These are phyloP conservation scores for Fusarium setosum DNA, from an alignment of 2,329 filamentous ascomycete species.

Conservation along the genomic window DNA sequence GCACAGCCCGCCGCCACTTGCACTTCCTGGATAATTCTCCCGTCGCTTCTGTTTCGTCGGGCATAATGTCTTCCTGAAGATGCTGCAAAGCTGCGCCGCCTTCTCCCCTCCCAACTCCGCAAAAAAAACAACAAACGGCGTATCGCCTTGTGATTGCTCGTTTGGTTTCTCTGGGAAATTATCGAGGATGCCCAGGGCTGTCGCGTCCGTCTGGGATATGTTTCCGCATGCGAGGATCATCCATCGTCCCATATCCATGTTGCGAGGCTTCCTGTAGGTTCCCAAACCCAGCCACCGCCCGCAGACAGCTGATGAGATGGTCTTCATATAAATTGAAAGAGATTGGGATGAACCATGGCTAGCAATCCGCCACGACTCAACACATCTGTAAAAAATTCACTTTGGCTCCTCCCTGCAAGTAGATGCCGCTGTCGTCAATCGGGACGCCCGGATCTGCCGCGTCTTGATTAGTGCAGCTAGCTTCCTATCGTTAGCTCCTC, in stretches of 20 bases:
- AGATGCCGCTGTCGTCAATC: neutral
- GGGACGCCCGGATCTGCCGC: constrained; percentile 18
- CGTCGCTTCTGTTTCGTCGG: constrained; percentile 4
- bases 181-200: neutral
- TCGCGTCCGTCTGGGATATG: constrained; percentile 13
- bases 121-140: constrained; percentile 17
- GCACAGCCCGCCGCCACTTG: neutral
- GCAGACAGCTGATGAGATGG: constrained; percentile 2
- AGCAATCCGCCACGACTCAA: constrained; percentile 13
- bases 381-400: too few relatives aligned
- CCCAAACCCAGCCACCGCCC: neutral
- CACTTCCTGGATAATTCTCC: neutral
- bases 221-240: constrained; percentile 18
- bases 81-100: constrained; percentile 24
- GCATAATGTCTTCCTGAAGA: constrained; percentile 35
- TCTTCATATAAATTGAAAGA: constrained; percentile 28
- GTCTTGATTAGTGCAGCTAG: constrained; percentile 6
- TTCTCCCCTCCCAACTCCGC: too few relatives aligned
- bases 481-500: neutral
- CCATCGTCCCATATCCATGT: neutral
- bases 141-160: constrained; percentile 2
- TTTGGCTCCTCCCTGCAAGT: constrained; percentile 1
- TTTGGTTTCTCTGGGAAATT: constrained; percentile 11
- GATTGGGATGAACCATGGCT: constrained; percentile 18
- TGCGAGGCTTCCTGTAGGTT: constrained; percentile 4